Evolutionary conservation across 139 green algal species (phyloP), one percentile per base, ranked within the genome.

Genomic region (Klebsormidium nitens): DNA sequence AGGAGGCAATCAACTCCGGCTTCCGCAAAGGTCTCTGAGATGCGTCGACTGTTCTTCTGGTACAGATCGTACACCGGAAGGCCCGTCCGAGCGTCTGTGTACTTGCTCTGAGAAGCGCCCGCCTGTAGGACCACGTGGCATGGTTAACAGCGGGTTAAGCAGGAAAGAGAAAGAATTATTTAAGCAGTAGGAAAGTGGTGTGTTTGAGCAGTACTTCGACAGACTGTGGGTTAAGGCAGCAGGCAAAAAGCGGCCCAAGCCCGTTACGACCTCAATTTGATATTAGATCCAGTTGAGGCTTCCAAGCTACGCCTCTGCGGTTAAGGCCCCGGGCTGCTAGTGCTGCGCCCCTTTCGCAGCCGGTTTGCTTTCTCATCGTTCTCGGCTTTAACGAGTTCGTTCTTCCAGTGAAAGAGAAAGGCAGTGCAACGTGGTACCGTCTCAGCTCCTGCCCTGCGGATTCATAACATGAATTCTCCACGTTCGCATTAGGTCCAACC

Each of bases 1-100:
- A 86, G 36, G 14, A 85, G 14, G 8, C 71, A 52, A 35, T 86
- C 65, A 28, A 69, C 65, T 32, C 69, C 75, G 1, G 72, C 59
- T 3, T 63, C 49, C 31, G 26, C 36, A 8, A 81, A 31, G 2
- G 72, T 46, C 14, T 4, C 48, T 11, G 5, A 5, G 44, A 71
- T 14, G 59, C 31, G 28, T 31, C 28, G 28, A n/a, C 31, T 23
- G 59, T 57, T 14, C 64, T 72, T 72, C 5, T 40, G 44, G 64
- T 72, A 65, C 3, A 66, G 64, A 36, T 72, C 46, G 40, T 64
- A 72, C 4, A 72, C 44, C 5, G 64, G 64, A 28, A 72, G 23
- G 26, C 55, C 28, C 26, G 64, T 72, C 37, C 40, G 5, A 8
- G n/a, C 31, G 35, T 72, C 64, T 36, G 3, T 60, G n/a, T 36